These are phyloP conservation scores for Smallanthus sonchifolius DNA, from an alignment of 129 eudicot species.

Conservation along the genomic window DNA sequence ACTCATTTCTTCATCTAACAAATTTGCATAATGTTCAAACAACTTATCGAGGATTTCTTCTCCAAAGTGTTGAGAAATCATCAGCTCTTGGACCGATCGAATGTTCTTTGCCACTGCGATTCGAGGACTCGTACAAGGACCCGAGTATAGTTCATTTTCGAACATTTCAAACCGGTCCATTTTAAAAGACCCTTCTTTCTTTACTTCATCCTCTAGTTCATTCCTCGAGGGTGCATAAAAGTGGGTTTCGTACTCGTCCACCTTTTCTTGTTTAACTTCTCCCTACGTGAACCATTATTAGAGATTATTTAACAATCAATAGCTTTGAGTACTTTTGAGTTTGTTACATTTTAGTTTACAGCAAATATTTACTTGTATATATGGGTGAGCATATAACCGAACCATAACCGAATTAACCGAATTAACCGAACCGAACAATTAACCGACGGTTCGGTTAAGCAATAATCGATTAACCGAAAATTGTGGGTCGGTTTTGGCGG, in stretches of 20 bases:
- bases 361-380: no score
- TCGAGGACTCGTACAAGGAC: constrained; percentile 55
- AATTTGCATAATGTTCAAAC: constrained; percentile 48
- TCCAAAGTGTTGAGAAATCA: constrained; percentile 85
- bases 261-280: constrained; percentile 50
- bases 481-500: no score
- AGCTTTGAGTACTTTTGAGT: no score
- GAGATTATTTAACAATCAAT: no score
- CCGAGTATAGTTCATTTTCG: constrained; percentile 43
- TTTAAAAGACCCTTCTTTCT: constrained; percentile 61
- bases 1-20: constrained; percentile 70
- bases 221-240: constrained; percentile 81
- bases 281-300: constrained; percentile 42
- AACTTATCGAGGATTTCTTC: constrained; percentile 50
- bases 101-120: constrained; percentile 63
- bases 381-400: no score
- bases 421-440: no score
- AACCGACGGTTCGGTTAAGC: no score
- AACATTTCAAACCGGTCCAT: constrained; percentile 56
- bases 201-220: constrained; percentile 60
- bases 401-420: no score
- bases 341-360: no score
- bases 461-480: no score
- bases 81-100: constrained; percentile 86
- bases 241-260: constrained; percentile 71